Evolutionary conservation across 139 green algal species (phyloP).

Genomic region (Picochlorum sp.): DNA sequence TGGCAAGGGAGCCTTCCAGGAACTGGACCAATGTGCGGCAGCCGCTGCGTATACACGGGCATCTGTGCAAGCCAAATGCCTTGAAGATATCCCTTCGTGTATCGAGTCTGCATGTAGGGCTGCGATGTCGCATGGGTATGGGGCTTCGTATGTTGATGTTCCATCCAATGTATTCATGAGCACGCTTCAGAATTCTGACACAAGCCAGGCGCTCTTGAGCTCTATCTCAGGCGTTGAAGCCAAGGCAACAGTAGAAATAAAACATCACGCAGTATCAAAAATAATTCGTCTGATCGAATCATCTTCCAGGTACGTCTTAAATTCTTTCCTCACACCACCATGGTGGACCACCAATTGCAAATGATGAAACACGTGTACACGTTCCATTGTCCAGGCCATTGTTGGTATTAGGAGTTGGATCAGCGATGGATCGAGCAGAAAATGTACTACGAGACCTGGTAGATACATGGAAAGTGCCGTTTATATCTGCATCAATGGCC

Average conservation of each 20-base stretch:
- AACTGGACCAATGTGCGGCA: constrained; percentile 65
- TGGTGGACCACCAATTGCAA: no score
- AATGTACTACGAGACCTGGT: constrained; percentile 35
- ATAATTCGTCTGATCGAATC: not conserved
- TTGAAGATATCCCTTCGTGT: constrained; percentile 26
- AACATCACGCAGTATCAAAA: no score
- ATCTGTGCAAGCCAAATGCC: constrained; percentile 11
- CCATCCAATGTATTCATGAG: constrained; percentile 59
- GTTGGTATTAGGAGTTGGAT: constrained; percentile 65
- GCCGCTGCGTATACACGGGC: constrained; percentile 52
- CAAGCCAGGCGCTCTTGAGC: no score
- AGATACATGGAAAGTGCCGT: constrained; percentile 44
- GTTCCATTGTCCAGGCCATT: constrained; percentile 34
- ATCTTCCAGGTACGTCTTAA: not conserved
- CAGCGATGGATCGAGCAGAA: constrained; percentile 40
- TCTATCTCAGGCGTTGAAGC: no score
- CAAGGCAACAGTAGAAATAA: no score
- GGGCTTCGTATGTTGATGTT: constrained; percentile 64
- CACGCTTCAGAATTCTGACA: constrained; percentile 8
- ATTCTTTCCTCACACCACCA: no score
- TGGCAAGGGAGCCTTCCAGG: constrained; percentile 75
- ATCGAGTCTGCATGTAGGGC: constrained; percentile 36
- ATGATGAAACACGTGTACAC: not conserved
- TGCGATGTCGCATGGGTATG: constrained; percentile 42
- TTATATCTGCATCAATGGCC: constrained; percentile 67